Evolutionary conservation across 2,329 filamentous ascomycete genomes (phyloP).

Genomic region (Calonectria pteridis): DNA sequence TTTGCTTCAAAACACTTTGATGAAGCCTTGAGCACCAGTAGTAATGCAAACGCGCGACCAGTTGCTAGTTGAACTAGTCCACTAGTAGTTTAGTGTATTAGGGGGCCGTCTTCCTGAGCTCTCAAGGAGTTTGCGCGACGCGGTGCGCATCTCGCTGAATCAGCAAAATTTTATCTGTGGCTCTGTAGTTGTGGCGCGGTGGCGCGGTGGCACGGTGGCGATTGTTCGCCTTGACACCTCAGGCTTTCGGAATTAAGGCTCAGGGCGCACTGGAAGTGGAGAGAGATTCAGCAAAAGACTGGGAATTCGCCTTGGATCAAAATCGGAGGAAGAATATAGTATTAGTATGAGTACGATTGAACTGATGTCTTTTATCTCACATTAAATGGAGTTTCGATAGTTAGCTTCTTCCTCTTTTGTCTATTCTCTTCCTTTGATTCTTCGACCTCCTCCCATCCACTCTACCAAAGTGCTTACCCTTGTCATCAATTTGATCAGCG

Average conservation of each 20-base stretch:
- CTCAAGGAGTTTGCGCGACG: constrained; percentile 11
- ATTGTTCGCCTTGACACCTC: neutral
- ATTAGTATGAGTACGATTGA: neutral
- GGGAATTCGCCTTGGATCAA: neutral
- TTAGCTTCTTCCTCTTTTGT: neutral
- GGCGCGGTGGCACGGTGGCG: neutral
- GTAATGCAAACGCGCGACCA: constrained; percentile 42
- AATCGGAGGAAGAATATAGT: neutral
- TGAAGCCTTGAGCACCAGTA: constrained; percentile 38
- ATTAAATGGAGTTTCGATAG: neutral
- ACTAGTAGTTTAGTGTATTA: neutral
- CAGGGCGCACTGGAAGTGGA: neutral
- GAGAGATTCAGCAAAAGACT: neutral
- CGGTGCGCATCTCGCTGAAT: constrained; percentile 18
- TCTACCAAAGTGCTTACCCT: neutral
- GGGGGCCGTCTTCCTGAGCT: neutral
- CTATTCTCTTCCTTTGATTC: neutral
- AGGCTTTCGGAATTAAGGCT: neutral
- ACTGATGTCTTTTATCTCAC: neutral
- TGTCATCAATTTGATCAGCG: neutral
- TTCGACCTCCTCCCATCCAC: neutral
- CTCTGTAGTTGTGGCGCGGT: neutral
- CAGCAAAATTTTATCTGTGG: constrained; percentile 15
- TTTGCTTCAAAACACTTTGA: constrained; percentile 39
- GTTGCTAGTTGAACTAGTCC: neutral